A percentile compares a stretch with the other conserved stretches of the same genome.
These are phyloP conservation scores for Pythium phragmiticola DNA, from an alignment of 352 stramenopile species.

Conservation along the genomic window DNA sequence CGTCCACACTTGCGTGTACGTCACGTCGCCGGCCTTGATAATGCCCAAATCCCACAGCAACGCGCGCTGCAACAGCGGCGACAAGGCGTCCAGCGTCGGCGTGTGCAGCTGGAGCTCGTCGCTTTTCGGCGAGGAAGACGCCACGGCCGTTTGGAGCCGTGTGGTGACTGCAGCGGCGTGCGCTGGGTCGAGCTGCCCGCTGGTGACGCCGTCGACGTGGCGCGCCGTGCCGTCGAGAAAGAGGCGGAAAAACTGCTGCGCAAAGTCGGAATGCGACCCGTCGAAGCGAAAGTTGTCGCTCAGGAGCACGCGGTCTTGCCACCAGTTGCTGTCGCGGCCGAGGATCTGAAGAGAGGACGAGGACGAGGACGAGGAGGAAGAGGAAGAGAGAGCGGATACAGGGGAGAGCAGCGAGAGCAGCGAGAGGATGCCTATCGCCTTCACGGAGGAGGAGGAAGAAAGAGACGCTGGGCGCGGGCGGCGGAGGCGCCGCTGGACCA, in stretches of 20 bases:
- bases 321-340: slow-evolving; percentile 23
- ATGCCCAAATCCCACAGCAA: slow-evolving; percentile 49
- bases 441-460: not conserved
- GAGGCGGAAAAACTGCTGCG: slow-evolving; percentile 51
- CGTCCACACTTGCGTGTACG: slow-evolving; percentile 37
- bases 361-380: slow-evolving; percentile 16
- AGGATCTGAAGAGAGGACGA: slow-evolving; percentile 3
- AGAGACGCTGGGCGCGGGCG: not conserved
- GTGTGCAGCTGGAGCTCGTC: slow-evolving; percentile 1
- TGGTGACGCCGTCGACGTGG: not conserved
- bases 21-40: slow-evolving; percentile 31
- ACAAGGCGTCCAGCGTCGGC: slow-evolving; percentile 25
- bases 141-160: not conserved
- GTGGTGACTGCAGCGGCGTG: not conserved
- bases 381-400: slow-evolving; percentile 11
- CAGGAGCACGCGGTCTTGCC: slow-evolving; percentile 28
- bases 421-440: not conserved
- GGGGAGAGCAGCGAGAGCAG: not conserved
- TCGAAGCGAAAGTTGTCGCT: slow-evolving; percentile 47
- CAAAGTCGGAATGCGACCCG: slow-evolving; percentile 48
- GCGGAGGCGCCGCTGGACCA: not conserved
- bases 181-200: slow-evolving; percentile 3
- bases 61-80: slow-evolving; percentile 43
- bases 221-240: slow-evolving; percentile 33
- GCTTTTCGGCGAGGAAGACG: not conserved